These are phyloP conservation scores for Recurvomyces mirabilis DNA, from an alignment of 495 filamentous ascomycete genomes.

Conservation along the genomic window DNA sequence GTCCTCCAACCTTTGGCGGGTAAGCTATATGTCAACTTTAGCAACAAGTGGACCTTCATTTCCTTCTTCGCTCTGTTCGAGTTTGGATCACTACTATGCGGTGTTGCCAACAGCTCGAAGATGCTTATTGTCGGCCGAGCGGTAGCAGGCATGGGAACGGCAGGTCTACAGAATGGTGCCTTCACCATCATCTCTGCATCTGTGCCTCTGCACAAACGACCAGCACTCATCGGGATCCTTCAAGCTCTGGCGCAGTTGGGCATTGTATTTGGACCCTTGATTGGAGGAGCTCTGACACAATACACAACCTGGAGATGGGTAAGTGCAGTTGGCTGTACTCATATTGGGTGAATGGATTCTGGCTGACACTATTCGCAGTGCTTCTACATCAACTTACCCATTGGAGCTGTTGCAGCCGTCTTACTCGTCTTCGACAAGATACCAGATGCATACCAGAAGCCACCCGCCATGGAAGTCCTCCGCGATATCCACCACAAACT, in stretches of 20 bases:
- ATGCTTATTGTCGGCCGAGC: slow-evolving; percentile 20
- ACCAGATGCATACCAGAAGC: slow-evolving; percentile 36
- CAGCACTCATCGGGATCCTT: slow-evolving; percentile 17
- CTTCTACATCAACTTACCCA: slow-evolving; percentile 58
- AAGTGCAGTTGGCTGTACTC: not conserved
- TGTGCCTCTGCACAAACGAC: slow-evolving; percentile 17
- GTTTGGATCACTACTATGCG: slow-evolving; percentile 18
- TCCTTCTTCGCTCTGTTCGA: slow-evolving; percentile 18
- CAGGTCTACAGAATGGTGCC: slow-evolving; percentile 12
- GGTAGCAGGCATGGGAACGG: slow-evolving; percentile 14
- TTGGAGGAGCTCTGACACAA: slow-evolving; percentile 15
- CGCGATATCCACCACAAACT: slow-evolving; percentile 24
- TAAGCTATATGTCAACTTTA: slow-evolving; percentile 27
- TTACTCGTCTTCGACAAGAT: slow-evolving; percentile 40
- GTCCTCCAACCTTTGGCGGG: slow-evolving; percentile 28
- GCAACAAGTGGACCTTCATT: slow-evolving; percentile 24
- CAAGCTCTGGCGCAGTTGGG: slow-evolving; percentile 26
- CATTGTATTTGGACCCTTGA: slow-evolving; percentile 25
- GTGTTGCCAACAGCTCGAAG: slow-evolving; percentile 7
- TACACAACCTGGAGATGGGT: slow-evolving; percentile 29
- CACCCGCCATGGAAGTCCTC: slow-evolving; percentile 28
- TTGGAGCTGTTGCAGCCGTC: slow-evolving; percentile 40
- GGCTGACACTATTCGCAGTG: slow-evolving; percentile 16
- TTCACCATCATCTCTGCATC: slow-evolving; percentile 14
- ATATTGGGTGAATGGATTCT: not conserved